Conservation (phyloP, 2,329 filamentous ascomycete genomes). For the Alternaria arborescens region DNA sequence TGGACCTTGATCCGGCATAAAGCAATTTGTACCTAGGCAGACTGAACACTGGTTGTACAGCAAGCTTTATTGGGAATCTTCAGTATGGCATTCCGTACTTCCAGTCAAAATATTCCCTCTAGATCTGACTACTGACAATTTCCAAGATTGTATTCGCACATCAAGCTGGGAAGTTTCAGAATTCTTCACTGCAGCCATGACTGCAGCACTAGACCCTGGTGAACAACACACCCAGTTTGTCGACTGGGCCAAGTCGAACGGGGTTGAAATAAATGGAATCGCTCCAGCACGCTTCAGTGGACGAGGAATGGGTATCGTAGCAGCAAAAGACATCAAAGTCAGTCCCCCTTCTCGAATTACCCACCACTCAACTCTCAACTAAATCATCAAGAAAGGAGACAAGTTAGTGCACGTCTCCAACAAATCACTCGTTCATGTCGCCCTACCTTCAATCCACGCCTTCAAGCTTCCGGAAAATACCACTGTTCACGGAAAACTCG, state of each 20-base stretch:
- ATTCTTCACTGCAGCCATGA: slow-evolving; percentile 27
- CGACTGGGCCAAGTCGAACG: slow-evolving; percentile 71
- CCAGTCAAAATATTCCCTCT: too few relatives aligned
- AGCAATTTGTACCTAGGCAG: neutral
- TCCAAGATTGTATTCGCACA: neutral
- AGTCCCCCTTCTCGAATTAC: slow-evolving; percentile 17
- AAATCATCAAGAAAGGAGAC: slow-evolving; percentile 62
- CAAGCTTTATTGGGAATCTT: neutral
- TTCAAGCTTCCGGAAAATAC: slow-evolving; percentile 61
- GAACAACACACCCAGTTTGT: slow-evolving; percentile 65
- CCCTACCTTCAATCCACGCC: slow-evolving; percentile 61
- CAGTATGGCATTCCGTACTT: neutral
- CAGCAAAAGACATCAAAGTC: slow-evolving; percentile 72
- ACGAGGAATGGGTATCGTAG: slow-evolving; percentile 80
- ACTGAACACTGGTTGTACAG: neutral
- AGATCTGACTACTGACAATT: neutral
- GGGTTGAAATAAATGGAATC: slow-evolving; percentile 73
- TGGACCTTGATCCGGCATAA: neutral
- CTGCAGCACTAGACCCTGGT: slow-evolving; percentile 43
- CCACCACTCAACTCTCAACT: slow-evolving; percentile 12
- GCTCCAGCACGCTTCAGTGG: slow-evolving; percentile 72
- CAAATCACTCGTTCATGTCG: slow-evolving; percentile 69
- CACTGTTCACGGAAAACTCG: slow-evolving; percentile 75
- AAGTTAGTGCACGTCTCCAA: slow-evolving; percentile 71
- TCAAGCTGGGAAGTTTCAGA: neutral